Conservation (phyloP, 441 rosid species). For the Arabidopsis lyrata region DNA sequence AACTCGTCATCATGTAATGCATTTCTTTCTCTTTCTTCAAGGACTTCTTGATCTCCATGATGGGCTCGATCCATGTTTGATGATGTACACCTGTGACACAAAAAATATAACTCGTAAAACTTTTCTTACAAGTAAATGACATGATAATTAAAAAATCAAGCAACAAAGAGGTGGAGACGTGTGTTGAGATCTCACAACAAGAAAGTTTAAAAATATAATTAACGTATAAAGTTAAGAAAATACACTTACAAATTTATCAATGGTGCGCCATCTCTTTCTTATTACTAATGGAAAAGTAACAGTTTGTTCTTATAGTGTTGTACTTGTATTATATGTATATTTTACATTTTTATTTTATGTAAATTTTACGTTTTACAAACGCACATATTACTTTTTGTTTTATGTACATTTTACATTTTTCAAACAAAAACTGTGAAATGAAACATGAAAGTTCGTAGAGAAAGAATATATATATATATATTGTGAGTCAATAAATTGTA, state of each 20-base stretch:
- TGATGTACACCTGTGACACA: neutral
- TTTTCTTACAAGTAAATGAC: neutral
- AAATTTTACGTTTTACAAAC: too few relatives aligned
- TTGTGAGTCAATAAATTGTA: too few relatives aligned
- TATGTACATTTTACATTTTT: neutral
- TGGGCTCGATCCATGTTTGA: neutral
- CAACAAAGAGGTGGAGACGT: too few relatives aligned
- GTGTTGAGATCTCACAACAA: too few relatives aligned
- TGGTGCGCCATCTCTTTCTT: too few relatives aligned
- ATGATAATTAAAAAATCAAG: neutral
- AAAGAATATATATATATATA: too few relatives aligned
- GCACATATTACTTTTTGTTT: neutral
- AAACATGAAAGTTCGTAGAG: neutral
- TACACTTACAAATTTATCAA: too few relatives aligned
- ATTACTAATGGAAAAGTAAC: too few relatives aligned
- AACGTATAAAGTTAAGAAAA: too few relatives aligned
- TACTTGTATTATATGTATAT: too few relatives aligned
- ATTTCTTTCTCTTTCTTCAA: constrained; percentile 2
- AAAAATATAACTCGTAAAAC: neutral
- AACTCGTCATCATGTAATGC: constrained; percentile 7
- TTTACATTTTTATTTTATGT: neutral
- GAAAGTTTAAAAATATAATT: too few relatives aligned
- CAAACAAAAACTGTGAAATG: neutral
- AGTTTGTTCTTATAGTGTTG: too few relatives aligned
- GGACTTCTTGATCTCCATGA: neutral